Evolutionary conservation across 108 stramenopile genomes (phyloP), one percentile per base, ranked within the genome.

Genomic region (Nitzschia palea): DNA sequence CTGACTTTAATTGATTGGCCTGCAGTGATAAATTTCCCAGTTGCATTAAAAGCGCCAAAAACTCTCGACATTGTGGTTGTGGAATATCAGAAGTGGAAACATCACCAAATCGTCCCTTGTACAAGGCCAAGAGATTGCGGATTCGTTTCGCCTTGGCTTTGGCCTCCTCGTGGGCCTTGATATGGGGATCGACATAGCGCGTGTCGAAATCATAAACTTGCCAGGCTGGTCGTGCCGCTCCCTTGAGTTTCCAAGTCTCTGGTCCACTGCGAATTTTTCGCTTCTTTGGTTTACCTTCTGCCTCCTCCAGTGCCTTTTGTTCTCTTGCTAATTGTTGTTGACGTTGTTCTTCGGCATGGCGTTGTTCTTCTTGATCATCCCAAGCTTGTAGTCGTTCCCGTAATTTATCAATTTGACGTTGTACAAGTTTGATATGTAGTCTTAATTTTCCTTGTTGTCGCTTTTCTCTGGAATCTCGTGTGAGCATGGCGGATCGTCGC

Each of bases 141-240:
- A 54, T 23, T 42, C 94, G 79, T 35, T 77, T 52, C 0, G 72
- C 66, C 68, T 80, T 90, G 17, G 51, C 74, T 29, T 74, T 80
- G 17, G 82, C 86, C 50, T 92, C 85, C 56, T 89, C 86, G 37
- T 85, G 74, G 9, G 83, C 89, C 70, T 87, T 78, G 0, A 80
- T 52, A 57, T 95, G 82, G 5, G 86, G 85, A 86, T 90, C 88
- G n/a, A 86, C 82, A 67, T 90, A 92, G n/a, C 92, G 75, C 0
- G 78, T 82, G 70, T 96, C 95, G 69, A 93, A 93, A 69, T 93
- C 91, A 60, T 96, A 93, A 0, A 96, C 89, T 76, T 90, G 73
- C 73, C 75, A 77, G 10, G 95, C 95, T 0, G 95, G 92, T 36
- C 92, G 78, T 27, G 95, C 95, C 8, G 95, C 92, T 15, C 95